Evolutionary conservation across 2,329 filamentous ascomycete species (phyloP).

Genomic region (Alternaria postmessia): DNA sequence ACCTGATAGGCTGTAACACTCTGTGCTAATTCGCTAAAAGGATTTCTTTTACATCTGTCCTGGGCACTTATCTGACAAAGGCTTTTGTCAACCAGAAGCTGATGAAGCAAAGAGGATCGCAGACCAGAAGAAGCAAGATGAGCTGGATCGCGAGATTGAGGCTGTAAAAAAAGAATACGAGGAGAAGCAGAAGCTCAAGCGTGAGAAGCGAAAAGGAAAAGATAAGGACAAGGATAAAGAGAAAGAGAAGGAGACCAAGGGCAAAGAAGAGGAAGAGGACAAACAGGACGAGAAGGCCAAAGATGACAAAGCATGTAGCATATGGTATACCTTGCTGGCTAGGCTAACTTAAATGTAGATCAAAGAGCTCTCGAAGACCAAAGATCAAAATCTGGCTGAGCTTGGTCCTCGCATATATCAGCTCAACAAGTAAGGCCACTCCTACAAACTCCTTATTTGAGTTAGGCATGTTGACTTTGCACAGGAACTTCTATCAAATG

Average conservation of each 20-base stretch:
- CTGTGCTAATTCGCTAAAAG: slow-evolving; percentile 48
- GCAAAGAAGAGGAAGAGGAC: slow-evolving; percentile 70
- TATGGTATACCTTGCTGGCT: background rate
- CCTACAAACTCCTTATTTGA: background rate
- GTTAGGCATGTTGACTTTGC: background rate
- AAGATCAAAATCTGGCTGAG: slow-evolving; percentile 58
- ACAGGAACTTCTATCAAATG: slow-evolving; percentile 84
- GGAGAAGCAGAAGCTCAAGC: slow-evolving; percentile 66
- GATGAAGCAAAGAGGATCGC: slow-evolving; percentile 68
- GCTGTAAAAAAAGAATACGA: slow-evolving; percentile 60
- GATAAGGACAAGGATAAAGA: slow-evolving; percentile 68
- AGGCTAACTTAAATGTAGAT: slow-evolving; percentile 45
- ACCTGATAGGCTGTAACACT: background rate
- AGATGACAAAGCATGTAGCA: slow-evolving; percentile 61
- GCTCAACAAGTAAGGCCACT: slow-evolving; percentile 71
- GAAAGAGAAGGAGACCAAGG: slow-evolving; percentile 60
- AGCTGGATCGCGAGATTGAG: slow-evolving; percentile 59
- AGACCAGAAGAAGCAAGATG: slow-evolving; percentile 64
- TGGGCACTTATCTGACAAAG: slow-evolving; percentile 80
- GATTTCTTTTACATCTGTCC: slow-evolving; percentile 95
- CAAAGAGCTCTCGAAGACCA: slow-evolving; percentile 59
- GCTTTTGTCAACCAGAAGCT: slow-evolving; percentile 78
- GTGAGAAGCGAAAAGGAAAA: slow-evolving; percentile 55
- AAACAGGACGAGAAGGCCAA: slow-evolving; percentile 72
- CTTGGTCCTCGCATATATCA: slow-evolving; percentile 83